Evolutionary conservation across 805 yeast species (phyloP), one percentile per base, ranked within the genome.

Genomic region (Candida ficus): DNA sequence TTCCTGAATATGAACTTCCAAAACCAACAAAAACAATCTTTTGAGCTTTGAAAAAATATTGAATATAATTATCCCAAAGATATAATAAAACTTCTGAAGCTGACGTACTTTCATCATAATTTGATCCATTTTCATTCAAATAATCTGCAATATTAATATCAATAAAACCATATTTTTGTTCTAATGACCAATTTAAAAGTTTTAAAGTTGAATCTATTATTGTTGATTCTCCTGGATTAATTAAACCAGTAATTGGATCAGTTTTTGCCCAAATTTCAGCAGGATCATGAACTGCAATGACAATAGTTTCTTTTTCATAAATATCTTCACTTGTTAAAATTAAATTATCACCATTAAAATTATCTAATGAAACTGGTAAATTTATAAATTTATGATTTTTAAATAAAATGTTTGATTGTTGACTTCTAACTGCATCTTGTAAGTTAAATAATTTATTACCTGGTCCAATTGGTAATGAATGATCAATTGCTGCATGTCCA

Each of bases 211-310:
- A 80, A 52, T 89, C 96, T 33, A 85, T 75, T 17, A 88, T 74
- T 4, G 85, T 74, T 2, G 95, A 79, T 1, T 83, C 75, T 34
- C 76, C 72, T 13, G 89, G 70, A 47, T 86, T 87, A 28, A 91
- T 75, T 37, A 75, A 70, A 7, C 98, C 98, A 9, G 84, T 77
- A 5, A 80, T 61, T 0, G 95, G 86, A 57, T 88, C 89, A 29
- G 81, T 66, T 49, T 81, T 78, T 2, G 95, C 95, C 95, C 96
- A 89, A 7, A 93, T 73, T 44, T 88, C 90, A 7, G 96, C 86
- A 3, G 97, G 87, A 54, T 90, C 98, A 61, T 90, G 98, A 16
- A 90, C 77, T 7, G 86, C 59, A 8, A 91, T 66, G 9, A 89
- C 64, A 6, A 90, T 61, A 7, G 83, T 76, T n/a, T 76, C 73